Evolutionary conservation across 129 eudicot species (phyloP).

Genomic region (Centrapalus pauciflorus): DNA sequence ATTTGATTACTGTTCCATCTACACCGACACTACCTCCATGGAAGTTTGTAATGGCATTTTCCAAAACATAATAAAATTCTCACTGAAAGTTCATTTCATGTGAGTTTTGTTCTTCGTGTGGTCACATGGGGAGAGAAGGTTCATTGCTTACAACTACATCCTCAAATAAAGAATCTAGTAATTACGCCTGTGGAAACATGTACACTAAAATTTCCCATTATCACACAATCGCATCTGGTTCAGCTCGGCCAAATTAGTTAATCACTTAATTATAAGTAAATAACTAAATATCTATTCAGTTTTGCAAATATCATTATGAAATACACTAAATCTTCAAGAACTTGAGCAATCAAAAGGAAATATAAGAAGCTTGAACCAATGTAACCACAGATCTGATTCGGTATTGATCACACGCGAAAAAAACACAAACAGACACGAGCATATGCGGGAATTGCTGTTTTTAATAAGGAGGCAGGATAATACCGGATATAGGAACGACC

Average conservation of each 20-base stretch:
- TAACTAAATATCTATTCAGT: not conserved
- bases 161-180: not conserved
- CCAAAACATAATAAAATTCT: not conserved
- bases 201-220: not conserved
- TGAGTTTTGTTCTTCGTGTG: not conserved
- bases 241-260: not conserved
- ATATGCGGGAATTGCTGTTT: not conserved
- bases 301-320: not conserved
- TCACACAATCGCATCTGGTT: not conserved
- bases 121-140: not conserved
- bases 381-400: constrained; percentile 36
- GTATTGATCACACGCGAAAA: not conserved
- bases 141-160: constrained; percentile 3
- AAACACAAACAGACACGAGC: not conserved
- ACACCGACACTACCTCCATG: constrained; percentile 1
- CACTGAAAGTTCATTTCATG: not conserved
- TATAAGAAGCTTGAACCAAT: constrained; percentile 11
- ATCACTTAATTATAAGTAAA: not conserved
- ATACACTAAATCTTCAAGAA: not conserved
- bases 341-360: not conserved
- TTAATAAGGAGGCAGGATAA: not conserved
- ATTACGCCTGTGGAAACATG: constrained; percentile 9
- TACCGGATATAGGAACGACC: constrained; percentile 83
- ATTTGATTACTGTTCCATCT: not conserved
- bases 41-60: not conserved